phyloP scores from a whole-genome alignment of 1,284 basidiomycete species.

The Kwoniella shivajii region DNA sequence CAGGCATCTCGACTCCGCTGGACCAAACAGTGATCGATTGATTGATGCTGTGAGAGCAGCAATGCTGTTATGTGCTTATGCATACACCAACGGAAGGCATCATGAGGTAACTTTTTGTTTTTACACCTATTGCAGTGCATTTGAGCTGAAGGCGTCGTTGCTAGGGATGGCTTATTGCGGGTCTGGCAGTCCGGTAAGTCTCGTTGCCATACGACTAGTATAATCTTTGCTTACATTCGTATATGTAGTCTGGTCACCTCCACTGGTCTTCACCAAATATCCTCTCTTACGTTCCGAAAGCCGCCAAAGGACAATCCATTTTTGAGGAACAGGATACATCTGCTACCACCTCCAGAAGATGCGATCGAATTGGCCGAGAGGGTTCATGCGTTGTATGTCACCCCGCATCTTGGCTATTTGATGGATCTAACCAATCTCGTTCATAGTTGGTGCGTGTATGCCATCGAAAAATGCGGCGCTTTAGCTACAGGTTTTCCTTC shows the following conservation, averaged over 20 bases:
- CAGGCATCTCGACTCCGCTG: constrained; percentile 39
- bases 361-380: constrained; percentile 48
- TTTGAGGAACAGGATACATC: constrained; percentile 34
- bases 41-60: constrained; percentile 46
- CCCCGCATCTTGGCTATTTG: background rate
- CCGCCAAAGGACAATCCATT: constrained; percentile 32
- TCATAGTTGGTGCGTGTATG: constrained; percentile 42
- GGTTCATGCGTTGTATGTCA: constrained; percentile 46
- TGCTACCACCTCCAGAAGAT: constrained; percentile 47
- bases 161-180: constrained; percentile 44
- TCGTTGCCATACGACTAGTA: background rate
- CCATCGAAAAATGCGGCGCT: constrained; percentile 43
- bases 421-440: background rate
- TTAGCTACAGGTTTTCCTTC: constrained; percentile 44
- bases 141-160: background rate
- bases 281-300: constrained; percentile 30
- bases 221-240: background rate
- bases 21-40: constrained; percentile 41
- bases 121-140: background rate
- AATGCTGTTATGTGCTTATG: constrained; percentile 43
- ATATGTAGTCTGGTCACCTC: constrained; percentile 36
- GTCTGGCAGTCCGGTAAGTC: constrained; percentile 32
- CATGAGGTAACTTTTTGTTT: constrained; percentile 31
- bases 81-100: constrained; percentile 44
- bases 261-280: constrained; percentile 47